These are phyloP conservation scores for Pyricularia grisea DNA, from an alignment of 2,329 filamentous ascomycete genomes.

Conservation along the genomic window DNA sequence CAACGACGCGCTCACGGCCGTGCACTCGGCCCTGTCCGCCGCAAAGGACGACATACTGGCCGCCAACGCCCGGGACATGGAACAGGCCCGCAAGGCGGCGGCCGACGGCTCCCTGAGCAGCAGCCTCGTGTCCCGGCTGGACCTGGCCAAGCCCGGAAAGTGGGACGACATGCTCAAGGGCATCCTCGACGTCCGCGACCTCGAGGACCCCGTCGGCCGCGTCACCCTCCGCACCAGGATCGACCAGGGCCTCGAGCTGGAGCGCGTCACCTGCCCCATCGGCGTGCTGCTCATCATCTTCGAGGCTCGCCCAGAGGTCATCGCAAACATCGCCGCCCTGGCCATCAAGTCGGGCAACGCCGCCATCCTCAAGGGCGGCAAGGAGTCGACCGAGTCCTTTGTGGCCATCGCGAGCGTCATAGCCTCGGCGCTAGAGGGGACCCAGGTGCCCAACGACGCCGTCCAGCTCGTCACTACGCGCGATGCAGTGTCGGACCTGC, in stretches of 20 bases:
- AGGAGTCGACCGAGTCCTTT: conserved; percentile 94
- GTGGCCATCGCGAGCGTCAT: conserved; percentile 81
- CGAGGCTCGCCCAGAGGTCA: conserved; percentile 93
- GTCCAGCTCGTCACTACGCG: conserved; percentile 92
- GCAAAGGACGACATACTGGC: conserved; percentile 69
- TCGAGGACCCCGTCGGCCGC: conserved; percentile 85
- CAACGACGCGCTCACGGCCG: conserved; percentile 75
- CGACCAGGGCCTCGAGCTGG: conserved; percentile 76
- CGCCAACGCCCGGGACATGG: conserved; percentile 79
- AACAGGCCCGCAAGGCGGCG: conserved; percentile 62
- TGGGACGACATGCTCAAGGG: conserved; percentile 98
- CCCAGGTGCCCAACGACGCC: conserved; percentile 72
- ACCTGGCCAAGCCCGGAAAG: conserved; percentile 79
- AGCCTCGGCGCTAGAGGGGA: conserved; percentile 62
- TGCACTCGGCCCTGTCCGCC: conserved; percentile 65
- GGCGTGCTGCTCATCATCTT: conserved; percentile 98
- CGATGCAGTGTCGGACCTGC: conserved; percentile 80
- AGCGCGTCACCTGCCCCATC: conserved; percentile 87
- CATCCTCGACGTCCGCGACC: conserved; percentile 74
- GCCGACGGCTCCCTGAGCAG: conserved; percentile 66
- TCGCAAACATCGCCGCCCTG: conserved; percentile 92
- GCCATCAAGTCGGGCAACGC: conserved; percentile 97
- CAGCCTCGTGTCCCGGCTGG: conserved; percentile 79
- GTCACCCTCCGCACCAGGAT: conserved; percentile 75
- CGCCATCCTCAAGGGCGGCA: conserved; percentile 92